Evolutionary conservation across 768 basidiomycete genomes (phyloP).

Genomic region (Boletus pseudopeckii): DNA sequence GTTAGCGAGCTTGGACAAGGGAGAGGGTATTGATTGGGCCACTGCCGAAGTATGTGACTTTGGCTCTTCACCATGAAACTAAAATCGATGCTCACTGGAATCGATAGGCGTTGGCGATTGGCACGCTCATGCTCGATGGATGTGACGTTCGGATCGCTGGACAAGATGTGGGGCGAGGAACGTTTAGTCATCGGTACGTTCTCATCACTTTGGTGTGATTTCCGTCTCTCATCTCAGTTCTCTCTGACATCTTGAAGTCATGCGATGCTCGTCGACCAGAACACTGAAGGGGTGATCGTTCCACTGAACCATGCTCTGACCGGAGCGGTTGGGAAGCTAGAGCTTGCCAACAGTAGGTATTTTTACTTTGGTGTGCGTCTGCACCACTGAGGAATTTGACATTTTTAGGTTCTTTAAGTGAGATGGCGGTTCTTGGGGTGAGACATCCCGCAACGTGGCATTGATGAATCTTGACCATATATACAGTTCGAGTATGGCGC

Average conservation of each 20-base stretch:
- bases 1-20: slow-evolving; percentile 63
- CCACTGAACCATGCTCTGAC: slow-evolving; percentile 70
- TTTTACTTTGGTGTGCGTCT: background rate
- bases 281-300: slow-evolving; percentile 72
- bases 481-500: slow-evolving; percentile 83
- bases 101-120: slow-evolving; percentile 77
- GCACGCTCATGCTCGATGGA: slow-evolving; percentile 79
- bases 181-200: slow-evolving; percentile 72
- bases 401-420: slow-evolving; percentile 73
- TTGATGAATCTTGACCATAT: slow-evolving; percentile 1
- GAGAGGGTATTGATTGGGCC: slow-evolving; percentile 81
- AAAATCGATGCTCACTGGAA: background rate
- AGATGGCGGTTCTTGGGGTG: slow-evolving; percentile 85
- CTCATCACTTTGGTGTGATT: background rate
- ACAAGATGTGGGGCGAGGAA: slow-evolving; percentile 89
- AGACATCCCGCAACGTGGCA: slow-evolving; percentile 23
- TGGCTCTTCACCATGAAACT: background rate
- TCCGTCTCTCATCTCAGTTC: background rate
- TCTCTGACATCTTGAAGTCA: slow-evolving; percentile 42
- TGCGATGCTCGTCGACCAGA: slow-evolving; percentile 90
- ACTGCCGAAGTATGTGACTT: slow-evolving; percentile 68
- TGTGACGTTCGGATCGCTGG: slow-evolving; percentile 86
- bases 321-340: slow-evolving; percentile 61
- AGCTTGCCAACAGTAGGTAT: slow-evolving; percentile 80
- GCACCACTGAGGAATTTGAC: background rate